A percentile compares a stretch with the other conserved stretches of the same genome.
Conservation (phyloP, 2,329 filamentous ascomycete genomes). For the Clarireedia monteithiana region DNA sequence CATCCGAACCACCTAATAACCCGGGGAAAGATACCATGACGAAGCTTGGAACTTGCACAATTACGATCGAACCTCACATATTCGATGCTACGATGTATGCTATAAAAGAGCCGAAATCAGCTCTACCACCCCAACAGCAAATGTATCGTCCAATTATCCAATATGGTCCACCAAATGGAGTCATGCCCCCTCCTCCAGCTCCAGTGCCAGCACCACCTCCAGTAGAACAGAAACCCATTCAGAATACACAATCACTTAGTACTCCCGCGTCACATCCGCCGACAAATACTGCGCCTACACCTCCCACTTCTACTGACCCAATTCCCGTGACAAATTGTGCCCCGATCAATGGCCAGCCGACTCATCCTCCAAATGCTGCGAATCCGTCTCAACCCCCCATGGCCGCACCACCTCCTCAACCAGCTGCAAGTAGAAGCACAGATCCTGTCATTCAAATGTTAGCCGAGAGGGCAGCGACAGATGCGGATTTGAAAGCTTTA, state of each 20-base stretch:
- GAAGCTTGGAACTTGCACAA: conserved; percentile 63
- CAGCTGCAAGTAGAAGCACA: conserved; percentile 32
- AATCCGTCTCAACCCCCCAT: conserved; percentile 4
- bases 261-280: neutral
- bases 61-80: conserved; percentile 73
- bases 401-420: conserved; percentile 7
- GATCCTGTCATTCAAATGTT: conserved; percentile 78
- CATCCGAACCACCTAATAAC: conserved; percentile 54
- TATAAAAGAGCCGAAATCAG: conserved; percentile 50
- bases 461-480: conserved; percentile 66
- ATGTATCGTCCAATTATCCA: conserved; percentile 51
- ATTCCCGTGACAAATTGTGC: neutral
- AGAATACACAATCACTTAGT: conserved; percentile 18
- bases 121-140: conserved; percentile 23
- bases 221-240: conserved; percentile 25
- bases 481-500: conserved; percentile 64
- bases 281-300: neutral
- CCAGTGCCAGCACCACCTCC: conserved; percentile 33
- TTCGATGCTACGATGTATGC: conserved; percentile 69
- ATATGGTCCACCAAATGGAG: conserved; percentile 56
- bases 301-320: neutral
- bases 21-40: conserved; percentile 64
- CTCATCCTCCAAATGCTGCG: neutral
- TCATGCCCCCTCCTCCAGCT: conserved; percentile 49
- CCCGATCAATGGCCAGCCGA: neutral